Conservation (phyloP, 306 rosid genomes). For the Morella rubra region DNA sequence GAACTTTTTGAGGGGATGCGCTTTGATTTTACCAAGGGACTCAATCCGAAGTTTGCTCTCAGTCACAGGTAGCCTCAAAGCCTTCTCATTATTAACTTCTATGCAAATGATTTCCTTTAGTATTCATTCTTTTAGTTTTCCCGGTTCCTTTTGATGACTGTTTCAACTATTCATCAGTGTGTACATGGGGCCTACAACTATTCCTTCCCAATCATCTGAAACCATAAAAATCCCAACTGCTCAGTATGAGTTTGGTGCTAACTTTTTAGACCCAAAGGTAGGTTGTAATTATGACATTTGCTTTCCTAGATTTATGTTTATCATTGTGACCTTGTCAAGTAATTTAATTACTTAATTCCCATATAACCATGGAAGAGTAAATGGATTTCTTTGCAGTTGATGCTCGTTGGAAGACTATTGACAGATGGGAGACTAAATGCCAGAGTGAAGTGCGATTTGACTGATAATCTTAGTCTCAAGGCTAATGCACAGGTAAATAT, state of each 20-base stretch:
- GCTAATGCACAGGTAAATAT: constrained; percentile 85
- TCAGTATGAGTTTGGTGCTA: constrained; percentile 93
- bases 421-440: constrained; percentile 95
- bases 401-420: constrained; percentile 86
- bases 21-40: constrained; percentile 89
- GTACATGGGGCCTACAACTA: constrained; percentile 83
- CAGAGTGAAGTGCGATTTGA: constrained; percentile 73
- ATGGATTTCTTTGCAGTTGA: constrained; percentile 49
- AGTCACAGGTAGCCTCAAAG: constrained; percentile 72
- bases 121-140: not conserved
- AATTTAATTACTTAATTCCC: not conserved
- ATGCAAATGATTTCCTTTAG: not conserved
- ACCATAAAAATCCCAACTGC: constrained; percentile 84
- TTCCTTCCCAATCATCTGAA: constrained; percentile 89
- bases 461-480: constrained; percentile 76
- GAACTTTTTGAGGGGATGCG: constrained; percentile 94
- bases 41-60: constrained; percentile 85
- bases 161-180: constrained; percentile 44
- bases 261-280: constrained; percentile 91
- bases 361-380: not conserved
- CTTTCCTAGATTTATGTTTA: not conserved
- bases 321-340: not conserved
- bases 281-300: not conserved
- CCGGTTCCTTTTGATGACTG: constrained; percentile 12
- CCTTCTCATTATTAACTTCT: not conserved